phyloP scores from a whole-genome alignment of 345 rosid species.

The Microthlaspi erraticum region DNA sequence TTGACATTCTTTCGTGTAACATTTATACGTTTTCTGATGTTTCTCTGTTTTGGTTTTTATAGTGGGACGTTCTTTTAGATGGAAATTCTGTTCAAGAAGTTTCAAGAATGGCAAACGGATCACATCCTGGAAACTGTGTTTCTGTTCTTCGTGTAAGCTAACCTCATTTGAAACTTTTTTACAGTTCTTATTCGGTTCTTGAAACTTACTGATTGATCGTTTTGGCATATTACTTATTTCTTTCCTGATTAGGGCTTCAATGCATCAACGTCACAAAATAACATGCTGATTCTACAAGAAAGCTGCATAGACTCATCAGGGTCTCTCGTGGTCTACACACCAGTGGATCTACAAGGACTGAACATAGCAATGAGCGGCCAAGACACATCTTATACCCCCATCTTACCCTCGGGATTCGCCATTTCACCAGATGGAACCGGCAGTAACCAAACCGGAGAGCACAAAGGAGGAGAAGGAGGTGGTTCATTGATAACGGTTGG shows the following conservation, averaged over 20 bases:
- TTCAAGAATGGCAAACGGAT: slow-evolving; percentile 83
- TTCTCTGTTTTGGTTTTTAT: neutral
- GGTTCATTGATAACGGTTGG: slow-evolving; percentile 89
- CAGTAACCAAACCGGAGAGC: slow-evolving; percentile 22
- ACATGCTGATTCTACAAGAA: slow-evolving; percentile 95
- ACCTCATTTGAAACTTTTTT: neutral
- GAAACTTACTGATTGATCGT: neutral
- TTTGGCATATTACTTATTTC: neutral
- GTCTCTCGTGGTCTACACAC: slow-evolving; percentile 80
- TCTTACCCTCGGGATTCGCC: slow-evolving; percentile 86
- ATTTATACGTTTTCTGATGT: neutral
- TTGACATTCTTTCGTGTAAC: neutral
- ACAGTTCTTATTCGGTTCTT: neutral
- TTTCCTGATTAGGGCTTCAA: slow-evolving; percentile 58
- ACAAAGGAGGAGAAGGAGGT: slow-evolving; percentile 46
- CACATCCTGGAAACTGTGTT: slow-evolving; percentile 91
- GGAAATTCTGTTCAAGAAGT: slow-evolving; percentile 91
- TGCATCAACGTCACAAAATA: slow-evolving; percentile 81
- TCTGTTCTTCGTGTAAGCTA: slow-evolving; percentile 85
- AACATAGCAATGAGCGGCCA: slow-evolving; percentile 91
- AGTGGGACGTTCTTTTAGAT: slow-evolving; percentile 97
- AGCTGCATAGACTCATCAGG: slow-evolving; percentile 88
- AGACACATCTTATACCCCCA: slow-evolving; percentile 81
- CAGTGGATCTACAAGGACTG: slow-evolving; percentile 76
- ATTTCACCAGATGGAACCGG: slow-evolving; percentile 71